These are phyloP conservation scores for Marasmius fiardii DNA, from an alignment of 1,284 basidiomycete genomes.

Conservation along the genomic window DNA sequence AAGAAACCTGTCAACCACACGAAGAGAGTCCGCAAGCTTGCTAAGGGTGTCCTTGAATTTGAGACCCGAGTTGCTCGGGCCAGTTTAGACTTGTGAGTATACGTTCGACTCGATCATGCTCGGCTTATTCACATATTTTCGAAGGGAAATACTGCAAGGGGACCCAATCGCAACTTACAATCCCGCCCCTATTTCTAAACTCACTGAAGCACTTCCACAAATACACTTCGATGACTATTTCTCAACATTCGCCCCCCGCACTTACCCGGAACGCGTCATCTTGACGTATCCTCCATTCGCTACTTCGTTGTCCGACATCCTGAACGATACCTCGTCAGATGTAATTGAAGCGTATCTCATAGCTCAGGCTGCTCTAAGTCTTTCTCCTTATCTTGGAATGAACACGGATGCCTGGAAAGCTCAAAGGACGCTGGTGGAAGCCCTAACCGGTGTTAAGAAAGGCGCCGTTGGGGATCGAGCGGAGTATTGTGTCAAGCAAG, in stretches of 20 bases:
- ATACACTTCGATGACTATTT: conserved; percentile 85
- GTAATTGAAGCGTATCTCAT: conserved; percentile 88
- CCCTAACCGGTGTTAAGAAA: conserved; percentile 81
- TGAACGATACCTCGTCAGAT: conserved; percentile 66
- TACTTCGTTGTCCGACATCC: conserved; percentile 62
- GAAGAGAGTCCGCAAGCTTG: conserved; percentile 59
- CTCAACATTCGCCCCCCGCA: conserved; percentile 76
- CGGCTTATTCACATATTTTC: conserved; percentile 6
- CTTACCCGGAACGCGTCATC: conserved; percentile 76
- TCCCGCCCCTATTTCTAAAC: conserved; percentile 66
- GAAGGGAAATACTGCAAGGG: conserved; percentile 62
- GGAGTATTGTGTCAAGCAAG: conserved; percentile 67
- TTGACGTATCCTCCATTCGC: conserved; percentile 85
- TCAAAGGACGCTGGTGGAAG: conserved; percentile 65
- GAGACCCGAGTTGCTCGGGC: conserved; percentile 82
- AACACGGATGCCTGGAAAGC: conserved; percentile 77
- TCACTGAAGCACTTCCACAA: conserved; percentile 72
- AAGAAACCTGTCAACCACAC: conserved; percentile 39
- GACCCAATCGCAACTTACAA: conserved; percentile 92
- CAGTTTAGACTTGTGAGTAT: conserved; percentile 67
- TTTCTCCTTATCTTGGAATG: conserved; percentile 69
- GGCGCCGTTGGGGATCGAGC: conserved; percentile 83
- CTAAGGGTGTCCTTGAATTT: conserved; percentile 74
- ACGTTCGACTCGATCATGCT: not conserved
- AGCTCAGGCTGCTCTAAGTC: conserved; percentile 60